Evolutionary conservation across 2,329 filamentous ascomycete genomes (phyloP), one percentile per base, ranked within the genome.

Genomic region (Esteya vermicola): DNA sequence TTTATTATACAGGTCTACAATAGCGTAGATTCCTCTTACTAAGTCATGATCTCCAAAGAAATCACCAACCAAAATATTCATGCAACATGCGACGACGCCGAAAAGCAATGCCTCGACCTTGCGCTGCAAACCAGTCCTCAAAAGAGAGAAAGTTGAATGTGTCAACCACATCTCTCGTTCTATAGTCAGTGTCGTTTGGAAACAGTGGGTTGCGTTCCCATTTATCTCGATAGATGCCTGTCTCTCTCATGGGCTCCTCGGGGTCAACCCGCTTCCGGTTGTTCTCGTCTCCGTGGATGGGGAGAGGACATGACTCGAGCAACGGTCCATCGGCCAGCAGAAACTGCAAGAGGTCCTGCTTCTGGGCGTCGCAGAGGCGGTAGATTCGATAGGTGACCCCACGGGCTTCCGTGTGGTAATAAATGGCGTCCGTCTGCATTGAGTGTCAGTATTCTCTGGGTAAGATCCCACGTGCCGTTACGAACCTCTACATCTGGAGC

Each of bases 181-280:
- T 18, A 4, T 18, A 20, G 21, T 39, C 38, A 4, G 13, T 14
- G 14, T 39, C 38, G 4, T 10, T 19, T 14, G 7, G 14, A 23
- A n/a, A 12, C 13, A 40, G 32, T 14, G 39, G 39, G 6, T 20
- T 22, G 19, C 52, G 43, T 30, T 54, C 52, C 51, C 50, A 55
- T 13, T 34, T 28, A 33, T 54, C 45, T 20, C 52, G 40, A n/a
- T n/a, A n/a, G n/a, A n/a, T n/a, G n/a, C n/a, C n/a, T n/a, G n/a
- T n/a, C n/a, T n/a, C n/a, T n/a, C 35, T 50, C 6, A 52, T 48
- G 2, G 42, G 44, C 31, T 53, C 48, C 18, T 53, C 49, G 0
- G 51, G 49, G 23, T 54, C 52, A 2, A 53, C 41, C 6, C 50
- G 47, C 4, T 25, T 22, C 6, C 41, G 18, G 18, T 52, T 54